Base-by-base conservation (phyloP, 2,329 filamentous ascomycete species). In the Lizonia empirigonia region DNA sequence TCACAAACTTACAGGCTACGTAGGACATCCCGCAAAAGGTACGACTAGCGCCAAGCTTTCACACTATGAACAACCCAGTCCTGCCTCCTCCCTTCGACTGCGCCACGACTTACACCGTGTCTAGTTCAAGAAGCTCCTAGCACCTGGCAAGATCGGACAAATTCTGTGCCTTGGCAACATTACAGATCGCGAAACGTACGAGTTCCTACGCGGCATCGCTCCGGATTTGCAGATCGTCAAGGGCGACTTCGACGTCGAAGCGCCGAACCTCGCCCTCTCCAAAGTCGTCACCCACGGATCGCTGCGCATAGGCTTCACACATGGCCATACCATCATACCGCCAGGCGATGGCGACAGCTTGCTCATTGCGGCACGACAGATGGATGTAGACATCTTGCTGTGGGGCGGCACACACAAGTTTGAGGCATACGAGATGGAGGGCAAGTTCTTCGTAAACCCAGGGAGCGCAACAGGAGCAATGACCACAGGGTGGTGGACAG, bases 351-450 rank as follows among this genome's bases (percentile, higher is more conserved):
- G 85, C 19, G 85, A 88, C 68, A 82, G 81, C 32, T 67, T 88
- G 56, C 74, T 88, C 61, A 88, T 88, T 54, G 85, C 85, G 4
- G 85, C 85, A 35, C 77, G 85, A 29, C 85, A 88, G 71, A 87
- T 88, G 85, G 85, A 88, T 64, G 85, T 88, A 2, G 85, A 88
- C 71, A 81, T 88, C 24, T 67, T 88, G 55, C 77, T 88, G 44
- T 88, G 85, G 85, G 86, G 85, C 29, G 85, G 85, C 12, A 88
- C 85, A 5, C 85, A 87, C 73, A 81, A 83, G 49, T 88, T 88
- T 60, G 85, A 88, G 71, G 85, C 85, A 8, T 88, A 88, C 66
- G 85, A 88, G 74, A 79, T 88, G 78, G 85, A 88, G 68, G 85
- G 85, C 30, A 85, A 86, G 63, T 88, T 88, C 75, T 88, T 88